Conservation (phyloP, 2,329 filamentous ascomycete genomes). For the Colletotrichum kahawae region DNA sequence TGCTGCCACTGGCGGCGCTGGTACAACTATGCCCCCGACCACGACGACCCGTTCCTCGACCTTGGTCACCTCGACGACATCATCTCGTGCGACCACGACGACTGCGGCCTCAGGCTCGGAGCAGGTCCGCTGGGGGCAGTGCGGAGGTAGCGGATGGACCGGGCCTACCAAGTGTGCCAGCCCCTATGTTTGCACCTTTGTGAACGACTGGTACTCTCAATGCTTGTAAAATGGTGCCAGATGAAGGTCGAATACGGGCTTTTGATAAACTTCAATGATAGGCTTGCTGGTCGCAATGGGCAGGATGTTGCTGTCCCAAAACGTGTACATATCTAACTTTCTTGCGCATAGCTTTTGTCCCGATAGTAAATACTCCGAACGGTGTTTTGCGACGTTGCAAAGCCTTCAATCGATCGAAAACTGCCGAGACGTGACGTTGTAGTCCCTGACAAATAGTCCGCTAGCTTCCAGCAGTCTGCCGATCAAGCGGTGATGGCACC, state of each 20-base stretch:
- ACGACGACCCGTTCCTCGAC: background rate
- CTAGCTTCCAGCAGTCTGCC: background rate
- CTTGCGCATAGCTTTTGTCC: background rate
- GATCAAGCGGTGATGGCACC: background rate
- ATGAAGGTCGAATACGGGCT: background rate
- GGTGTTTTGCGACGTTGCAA: background rate
- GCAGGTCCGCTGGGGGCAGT: slow-evolving; percentile 25
- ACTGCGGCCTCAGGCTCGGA: slow-evolving; percentile 2
- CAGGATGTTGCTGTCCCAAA: background rate
- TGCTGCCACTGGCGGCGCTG: slow-evolving; percentile 23
- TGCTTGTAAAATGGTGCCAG: slow-evolving; percentile 9
- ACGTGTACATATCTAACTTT: background rate
- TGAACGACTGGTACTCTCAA: slow-evolving; percentile 28
- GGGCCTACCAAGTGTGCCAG: slow-evolving; percentile 23
- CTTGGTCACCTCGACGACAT: background rate
- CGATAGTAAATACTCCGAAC: background rate
- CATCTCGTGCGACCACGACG: slow-evolving; percentile 8
- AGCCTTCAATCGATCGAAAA: rapidly evolving
- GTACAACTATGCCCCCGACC: background rate
- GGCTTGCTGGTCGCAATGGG: background rate
- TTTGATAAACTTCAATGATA: rapidly evolving
- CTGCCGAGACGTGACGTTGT: background rate
- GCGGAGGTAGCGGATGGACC: slow-evolving; percentile 23
- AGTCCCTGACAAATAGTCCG: background rate
- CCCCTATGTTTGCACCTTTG: slow-evolving; percentile 18